Base-by-base conservation (phyloP, 495 filamentous ascomycete genomes). In the Neurospora hispaniola region DNA sequence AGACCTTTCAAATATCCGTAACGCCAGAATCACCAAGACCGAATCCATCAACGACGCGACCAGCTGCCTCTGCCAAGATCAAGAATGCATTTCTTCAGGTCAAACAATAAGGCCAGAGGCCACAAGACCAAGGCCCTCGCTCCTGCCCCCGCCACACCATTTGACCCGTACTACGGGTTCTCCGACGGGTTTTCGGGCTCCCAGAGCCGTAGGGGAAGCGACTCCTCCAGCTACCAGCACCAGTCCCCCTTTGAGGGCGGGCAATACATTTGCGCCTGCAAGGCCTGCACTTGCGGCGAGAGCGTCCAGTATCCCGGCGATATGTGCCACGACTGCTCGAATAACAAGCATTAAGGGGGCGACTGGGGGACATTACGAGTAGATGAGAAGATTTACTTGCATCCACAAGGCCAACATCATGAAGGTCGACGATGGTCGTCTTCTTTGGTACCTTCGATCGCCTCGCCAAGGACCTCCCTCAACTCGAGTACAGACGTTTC, bases 391-490 rank as follows among this genome's bases (percentile, higher is more conserved):
- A 93, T 98, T 39, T 39, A 98, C 94, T 75, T 97, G 94, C 84
- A 97, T 99, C 78, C 96, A 99, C 89, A 99, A 99, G 87, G 96
- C 96, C 80, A 99, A 98, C 87, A 99, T 99, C 86, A 99, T 99
- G 96, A 98, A 99, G 88, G 87, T 99, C 70, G 95, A 94, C 83
- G 96, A 98, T 79, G 96, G 96, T 85, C 91, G 35, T 99, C 73
- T 99, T 99, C 91, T 92, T 96, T 79, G 93, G 91, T 83, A 99
- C 96, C 68, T 96, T 98, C 89, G 92, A 97, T 85, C 89, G 90
- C 76, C 90, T 96, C 75, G 93, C 94, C 69, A 91, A 94, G 84
- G 92, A 97, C 80, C 98, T 94, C 83, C 94, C 96, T 66, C 94
- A 93, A 42, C 85, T 99, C 73, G 93, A 97, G 86, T 90, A 91